Evolutionary conservation across 371 early-diverging fungal species (phyloP), one percentile per base, ranked within the genome.

Genomic region (Mortierella sp.): DNA sequence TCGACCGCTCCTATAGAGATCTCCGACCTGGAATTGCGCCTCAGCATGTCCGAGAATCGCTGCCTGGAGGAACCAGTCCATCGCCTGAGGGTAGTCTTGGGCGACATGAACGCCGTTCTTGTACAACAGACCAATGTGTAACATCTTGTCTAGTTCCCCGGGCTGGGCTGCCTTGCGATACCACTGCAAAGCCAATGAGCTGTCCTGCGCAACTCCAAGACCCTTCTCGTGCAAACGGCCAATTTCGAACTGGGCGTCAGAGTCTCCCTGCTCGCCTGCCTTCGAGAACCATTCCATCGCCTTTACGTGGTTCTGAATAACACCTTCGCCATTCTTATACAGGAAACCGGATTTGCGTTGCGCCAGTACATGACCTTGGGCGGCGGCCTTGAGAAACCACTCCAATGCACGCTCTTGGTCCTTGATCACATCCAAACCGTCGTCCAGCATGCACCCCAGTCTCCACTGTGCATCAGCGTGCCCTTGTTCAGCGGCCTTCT

Each of bases 401-500:
- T 55, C 57, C 4, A 26, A n/a, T 0, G 57, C 57, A n/a, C 13
- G 8, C 3, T 26, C 13, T 8, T 10, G 13, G 26, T 55, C 26
- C 10, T 55, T n/a, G 11, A 26, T 8, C 26, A 55, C 57, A 26
- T 26, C 57, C 0, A 13, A n/a, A 26, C 13, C 28, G 11, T 26
- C 9, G 0, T 55, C 8, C 1, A 26, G 13, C 26, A 26, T 55
- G 57, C 10, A 55, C 28, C 57, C 57, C 13, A 55, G n/a, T 6
- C 26, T 55, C 11, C 13, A 55, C 80, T 89, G 91, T 43, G 69
- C 77, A 8, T 87, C 89, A 1, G 82, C 70, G 19, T 88, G 78
- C 0, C 89, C 89, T 5, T 89, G 77, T 34, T 79, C 74, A 21
- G 92, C 90, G 37, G 92, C 89, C 69, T 87, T 83, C 48, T 80